Evolutionary conservation across 2,329 filamentous ascomycete genomes (phyloP), one percentile per base, ranked within the genome.

Genomic region (Talaromyces sp.): DNA sequence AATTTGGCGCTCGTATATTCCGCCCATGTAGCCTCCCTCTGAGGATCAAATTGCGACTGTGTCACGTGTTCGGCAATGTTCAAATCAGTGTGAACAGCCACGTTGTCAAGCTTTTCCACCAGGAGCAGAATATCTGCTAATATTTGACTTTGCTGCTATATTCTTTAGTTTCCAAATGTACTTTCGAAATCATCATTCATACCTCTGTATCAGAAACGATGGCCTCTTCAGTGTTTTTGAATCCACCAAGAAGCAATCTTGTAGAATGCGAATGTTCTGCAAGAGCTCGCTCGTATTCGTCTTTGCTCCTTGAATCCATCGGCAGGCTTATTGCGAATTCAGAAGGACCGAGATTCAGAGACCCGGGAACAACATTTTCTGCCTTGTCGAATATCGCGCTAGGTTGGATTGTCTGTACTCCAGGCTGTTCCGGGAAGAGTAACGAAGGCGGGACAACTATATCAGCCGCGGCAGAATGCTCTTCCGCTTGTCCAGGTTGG

Each of bases 1-100:
- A 80, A 80, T 63, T 80, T 80, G 10, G 77, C 71, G 54, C 78
- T 79, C 8, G 75, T 77, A 62, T 79, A 79, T 58, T 80, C 77
- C 4, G 76, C 77, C 74, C 77, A 80, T 4, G 73, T 67, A 6
- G 77, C 74, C 61, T 78, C 72, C 58, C 74, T 72, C 51, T 68
- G 63, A 7, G 74, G 65, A 38, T 75, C 70, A 2, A 70, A 64
- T 12, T 72, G 66, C 10, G 69, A 65, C 17, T 68, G 69, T 54
- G 69, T 71, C n/a, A 76, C 66, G 57, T 76, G 72, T 10, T 73
- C 70, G 1, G 69, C 66, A 8, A 78, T 70, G 59, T 78, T 79
- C 38, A 80, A 64, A 63, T 80, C 78, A 21, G 77, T 74, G 60
- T 80, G 78, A 3, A 74, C 76, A 3, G 73, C 67, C 19, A 77